Evolutionary conservation across 805 yeast species (phyloP), one percentile per base, ranked within the genome.

Genomic region (Yamadazyma philogaea): DNA sequence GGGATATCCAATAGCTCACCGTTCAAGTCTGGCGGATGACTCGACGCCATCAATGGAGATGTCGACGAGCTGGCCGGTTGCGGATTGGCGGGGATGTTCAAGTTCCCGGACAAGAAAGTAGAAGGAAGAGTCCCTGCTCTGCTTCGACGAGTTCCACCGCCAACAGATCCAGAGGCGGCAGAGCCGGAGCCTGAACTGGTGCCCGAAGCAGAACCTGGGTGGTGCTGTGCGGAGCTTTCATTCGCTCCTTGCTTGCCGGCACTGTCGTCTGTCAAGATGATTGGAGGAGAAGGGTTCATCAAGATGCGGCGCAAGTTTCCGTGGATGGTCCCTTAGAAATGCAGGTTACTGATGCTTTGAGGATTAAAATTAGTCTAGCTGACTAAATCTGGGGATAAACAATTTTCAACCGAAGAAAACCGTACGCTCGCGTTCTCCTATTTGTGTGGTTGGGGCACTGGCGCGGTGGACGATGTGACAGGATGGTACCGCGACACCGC

Each of bases 61-160:
- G 53, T 42, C 5, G 56, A 43, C 10, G 56, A 45, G 3, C 47
- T 26, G 20, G 48, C 27, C 12, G 30, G 21, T 2, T 30, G 37
- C 18, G 31, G n/a, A 15, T 19, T 10, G 3, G 7, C 24, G n/a
- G 38, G 38, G 26, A 30, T 34, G 4, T 30, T 10, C 12, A 31
- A 30, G 37, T 34, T 39, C 7, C 46, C 40, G 28, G 53, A 51
- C 37, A 58, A 44, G 44, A 81, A 71, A 37, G 82, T 65, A 16
- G 89, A 80, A 7, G 93, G 91, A 37, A 86, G 64, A 11, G 95
- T 86, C 2, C 93, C 93, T 2, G 93, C 85, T 49, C 95, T 73
- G 34, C 84, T 79, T 47, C 93, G 73, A 50, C 50, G 60, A 52
- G 22, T 26, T 12, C 46, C 43, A 12, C 32, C 19, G 12, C 44